A percentile compares a stretch with the other conserved stretches of the same genome.
Evolutionary conservation across 495 filamentous ascomycete species (phyloP).

Genomic region (Neohortaea acidophila): DNA sequence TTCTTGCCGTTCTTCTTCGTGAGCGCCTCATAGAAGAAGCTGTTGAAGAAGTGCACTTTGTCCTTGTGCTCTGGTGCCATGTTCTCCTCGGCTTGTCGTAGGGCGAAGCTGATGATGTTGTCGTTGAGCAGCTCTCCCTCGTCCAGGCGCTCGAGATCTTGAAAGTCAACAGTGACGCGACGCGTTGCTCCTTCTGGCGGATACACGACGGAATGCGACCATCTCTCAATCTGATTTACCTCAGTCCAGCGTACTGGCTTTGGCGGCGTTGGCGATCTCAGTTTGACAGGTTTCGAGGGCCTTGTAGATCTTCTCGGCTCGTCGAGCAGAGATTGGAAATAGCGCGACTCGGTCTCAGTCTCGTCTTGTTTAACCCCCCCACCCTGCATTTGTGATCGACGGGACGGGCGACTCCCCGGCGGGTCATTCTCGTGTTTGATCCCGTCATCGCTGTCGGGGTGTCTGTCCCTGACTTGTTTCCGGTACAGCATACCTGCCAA

Average conservation of each 20-base stretch:
- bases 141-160: slow-evolving; percentile 65
- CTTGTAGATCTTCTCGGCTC: neutral
- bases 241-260: slow-evolving; percentile 8
- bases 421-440: no score
- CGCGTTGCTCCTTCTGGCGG: slow-evolving; percentile 47
- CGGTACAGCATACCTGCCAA: no score
- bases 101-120: slow-evolving; percentile 75
- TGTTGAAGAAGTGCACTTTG: slow-evolving; percentile 75
- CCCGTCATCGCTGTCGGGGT: no score
- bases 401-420: no score
- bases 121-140: slow-evolving; percentile 86
- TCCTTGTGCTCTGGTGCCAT: slow-evolving; percentile 29
- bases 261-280: slow-evolving; percentile 4
- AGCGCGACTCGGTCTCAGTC: neutral
- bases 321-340: neutral
- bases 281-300: neutral
- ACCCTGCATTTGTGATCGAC: no score
- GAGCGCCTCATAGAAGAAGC: slow-evolving; percentile 74
- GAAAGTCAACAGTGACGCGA: slow-evolving; percentile 58
- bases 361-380: no score
- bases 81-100: slow-evolving; percentile 32
- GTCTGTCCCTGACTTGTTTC: no score
- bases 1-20: slow-evolving; percentile 39
- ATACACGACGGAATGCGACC: slow-evolving; percentile 49
- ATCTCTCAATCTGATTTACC: slow-evolving; percentile 11